A percentile compares a stretch with the other conserved stretches of the same genome.
These are phyloP conservation scores for Eustoma russellianum DNA, from an alignment of 257 asterid species.

Conservation along the genomic window DNA sequence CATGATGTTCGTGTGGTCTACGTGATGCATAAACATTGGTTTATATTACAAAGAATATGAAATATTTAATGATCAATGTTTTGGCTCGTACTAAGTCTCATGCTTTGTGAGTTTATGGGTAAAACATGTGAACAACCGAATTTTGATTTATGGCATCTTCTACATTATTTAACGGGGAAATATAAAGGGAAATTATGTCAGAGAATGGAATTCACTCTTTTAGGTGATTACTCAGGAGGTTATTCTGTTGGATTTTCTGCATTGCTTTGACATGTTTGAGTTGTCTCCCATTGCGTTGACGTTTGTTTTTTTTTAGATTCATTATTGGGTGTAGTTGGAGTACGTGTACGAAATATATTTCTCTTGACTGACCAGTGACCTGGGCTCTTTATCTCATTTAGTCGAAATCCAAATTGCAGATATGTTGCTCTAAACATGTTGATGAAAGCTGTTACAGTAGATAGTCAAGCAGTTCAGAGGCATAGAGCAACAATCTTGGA, in stretches of 20 bases:
- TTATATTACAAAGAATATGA: too few relatives aligned
- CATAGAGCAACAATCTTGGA: slow-evolving; percentile 94
- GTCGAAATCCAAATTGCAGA: slow-evolving; percentile 39
- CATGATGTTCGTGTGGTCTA: too few relatives aligned
- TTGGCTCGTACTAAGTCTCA: background rate
- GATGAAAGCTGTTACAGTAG: slow-evolving; percentile 88
- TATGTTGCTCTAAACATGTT: slow-evolving; percentile 97
- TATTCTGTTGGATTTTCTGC: background rate
- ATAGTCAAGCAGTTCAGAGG: slow-evolving; percentile 97
- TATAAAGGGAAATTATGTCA: too few relatives aligned
- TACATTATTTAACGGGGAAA: too few relatives aligned
- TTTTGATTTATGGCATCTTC: background rate
- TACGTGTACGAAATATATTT: too few relatives aligned
- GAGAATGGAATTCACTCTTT: background rate
- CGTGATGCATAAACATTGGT: too few relatives aligned
- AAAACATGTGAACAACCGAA: background rate
- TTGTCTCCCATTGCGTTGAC: background rate
- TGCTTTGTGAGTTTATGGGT: background rate
- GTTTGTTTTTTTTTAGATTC: background rate
- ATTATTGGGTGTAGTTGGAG: background rate
- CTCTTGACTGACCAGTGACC: too few relatives aligned
- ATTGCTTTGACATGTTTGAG: background rate
- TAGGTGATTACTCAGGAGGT: background rate
- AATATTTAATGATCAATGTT: too few relatives aligned
- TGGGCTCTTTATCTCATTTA: slow-evolving; percentile 15